A percentile compares a stretch with the other conserved stretches of the same genome.
Evolutionary conservation across 108 stramenopile genomes (phyloP).

Genomic region (Parmales sp.): DNA sequence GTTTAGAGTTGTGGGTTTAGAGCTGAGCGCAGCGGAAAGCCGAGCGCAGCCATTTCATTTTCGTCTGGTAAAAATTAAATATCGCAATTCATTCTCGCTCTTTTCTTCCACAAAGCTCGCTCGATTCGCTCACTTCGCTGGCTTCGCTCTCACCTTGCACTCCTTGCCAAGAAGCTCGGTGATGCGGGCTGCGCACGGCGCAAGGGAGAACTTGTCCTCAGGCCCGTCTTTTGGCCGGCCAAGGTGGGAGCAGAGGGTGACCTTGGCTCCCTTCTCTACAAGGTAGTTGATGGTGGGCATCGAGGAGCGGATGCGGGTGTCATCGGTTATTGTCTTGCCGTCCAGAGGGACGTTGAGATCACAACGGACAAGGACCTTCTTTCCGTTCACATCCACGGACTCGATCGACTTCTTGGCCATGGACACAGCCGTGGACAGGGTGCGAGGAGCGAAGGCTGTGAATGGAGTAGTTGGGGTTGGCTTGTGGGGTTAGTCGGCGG

Average conservation of each 20-base stretch:
- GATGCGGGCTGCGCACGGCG: slow-evolving; percentile 66
- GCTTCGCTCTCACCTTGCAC: too few relatives aligned
- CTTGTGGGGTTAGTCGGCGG: too few relatives aligned
- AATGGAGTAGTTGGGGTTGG: too few relatives aligned
- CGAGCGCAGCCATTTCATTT: too few relatives aligned
- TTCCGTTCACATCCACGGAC: slow-evolving; percentile 26
- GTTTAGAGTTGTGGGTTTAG: too few relatives aligned
- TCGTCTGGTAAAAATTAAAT: too few relatives aligned
- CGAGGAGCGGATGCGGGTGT: slow-evolving; percentile 54
- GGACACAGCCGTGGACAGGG: background rate
- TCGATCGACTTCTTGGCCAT: slow-evolving; percentile 27
- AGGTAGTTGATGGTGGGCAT: slow-evolving; percentile 49
- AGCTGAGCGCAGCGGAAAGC: too few relatives aligned
- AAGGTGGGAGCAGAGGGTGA: slow-evolving; percentile 41
- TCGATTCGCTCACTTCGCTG: too few relatives aligned
- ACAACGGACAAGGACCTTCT: slow-evolving; percentile 40
- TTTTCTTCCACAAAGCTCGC: too few relatives aligned
- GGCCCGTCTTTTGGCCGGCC: slow-evolving; percentile 20
- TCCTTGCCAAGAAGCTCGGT: slow-evolving; percentile 56
- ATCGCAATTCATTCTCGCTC: too few relatives aligned
- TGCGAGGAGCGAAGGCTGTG: too few relatives aligned
- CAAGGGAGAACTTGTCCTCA: slow-evolving; percentile 56
- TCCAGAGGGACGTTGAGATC: slow-evolving; percentile 47
- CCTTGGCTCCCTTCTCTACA: slow-evolving; percentile 40
- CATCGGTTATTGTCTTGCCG: slow-evolving; percentile 40